Percentiles rank a stretch among this genome's conserved stretches.
These are phyloP conservation scores for Boletellus ananiceps DNA, from an alignment of 768 basidiomycete species.

Conservation along the genomic window DNA sequence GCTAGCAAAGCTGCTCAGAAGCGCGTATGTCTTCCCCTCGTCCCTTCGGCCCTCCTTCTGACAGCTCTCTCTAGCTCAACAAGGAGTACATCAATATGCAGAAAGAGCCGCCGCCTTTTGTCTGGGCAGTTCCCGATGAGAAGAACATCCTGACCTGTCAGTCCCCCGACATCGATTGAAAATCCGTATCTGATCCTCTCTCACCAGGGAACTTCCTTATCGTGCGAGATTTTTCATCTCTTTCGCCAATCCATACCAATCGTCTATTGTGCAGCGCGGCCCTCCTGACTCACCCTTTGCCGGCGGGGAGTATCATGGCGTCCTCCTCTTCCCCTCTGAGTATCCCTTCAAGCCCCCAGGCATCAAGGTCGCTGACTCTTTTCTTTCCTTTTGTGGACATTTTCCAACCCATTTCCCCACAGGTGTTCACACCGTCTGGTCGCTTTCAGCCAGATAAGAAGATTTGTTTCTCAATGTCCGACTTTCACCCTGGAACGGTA, in stretches of 20 bases:
- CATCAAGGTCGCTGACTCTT: conserved; percentile 66
- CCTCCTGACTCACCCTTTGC: conserved; percentile 89
- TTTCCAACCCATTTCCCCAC: conserved; percentile 8
- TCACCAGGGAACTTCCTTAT: conserved; percentile 91
- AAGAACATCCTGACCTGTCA: conserved; percentile 94
- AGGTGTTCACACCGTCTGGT: conserved; percentile 92
- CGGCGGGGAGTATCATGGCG: conserved; percentile 92
- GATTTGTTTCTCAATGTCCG: conserved; percentile 98
- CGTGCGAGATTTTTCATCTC: conserved; percentile 41
- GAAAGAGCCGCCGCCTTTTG: conserved; percentile 89
- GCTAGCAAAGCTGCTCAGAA: conserved; percentile 85
- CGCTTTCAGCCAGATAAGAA: conserved; percentile 90
- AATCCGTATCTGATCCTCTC: conserved; percentile 8
- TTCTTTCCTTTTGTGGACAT: conserved; percentile 2
- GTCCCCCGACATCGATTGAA: conserved; percentile 29
- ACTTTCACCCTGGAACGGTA: conserved; percentile 87
- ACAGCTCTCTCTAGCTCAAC: conserved; percentile 46
- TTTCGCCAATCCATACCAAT: conserved; percentile 5
- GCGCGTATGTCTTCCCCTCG: conserved; percentile 47
- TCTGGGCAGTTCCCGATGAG: conserved; percentile 94
- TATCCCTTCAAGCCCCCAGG: conserved; percentile 97
- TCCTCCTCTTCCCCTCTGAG: conserved; percentile 88
- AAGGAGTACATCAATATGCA: conserved; percentile 95
- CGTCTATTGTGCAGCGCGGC: conserved; percentile 56
- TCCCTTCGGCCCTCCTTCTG: conserved; percentile 8